Evolutionary conservation across 169 alveolate genomes (phyloP).

Genomic region (Plasmodium berghei): DNA sequence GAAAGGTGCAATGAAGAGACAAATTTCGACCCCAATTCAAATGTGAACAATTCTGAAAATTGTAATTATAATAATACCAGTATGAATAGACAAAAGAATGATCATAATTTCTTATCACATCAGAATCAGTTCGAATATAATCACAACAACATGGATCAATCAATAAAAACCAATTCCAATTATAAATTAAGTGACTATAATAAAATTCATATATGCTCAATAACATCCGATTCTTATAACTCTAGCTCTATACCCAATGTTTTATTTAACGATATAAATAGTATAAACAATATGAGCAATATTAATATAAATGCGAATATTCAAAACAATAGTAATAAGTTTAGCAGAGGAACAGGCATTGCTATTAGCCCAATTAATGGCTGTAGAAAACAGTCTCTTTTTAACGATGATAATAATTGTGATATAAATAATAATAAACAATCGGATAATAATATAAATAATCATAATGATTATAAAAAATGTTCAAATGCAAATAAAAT

Average conservation of each 20-base stretch:
- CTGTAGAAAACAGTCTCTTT: not conserved
- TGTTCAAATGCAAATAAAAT: conserved; percentile 2
- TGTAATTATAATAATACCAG: not conserved
- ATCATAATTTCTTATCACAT: not conserved
- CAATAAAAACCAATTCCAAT: not conserved
- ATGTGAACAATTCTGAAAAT: not conserved
- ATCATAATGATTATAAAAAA: not conserved
- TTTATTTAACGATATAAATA: not conserved
- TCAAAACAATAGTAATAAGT: not conserved
- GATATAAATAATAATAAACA: too few relatives aligned
- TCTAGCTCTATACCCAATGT: not conserved
- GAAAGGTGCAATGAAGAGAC: not conserved
- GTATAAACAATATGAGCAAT: conserved; percentile 17
- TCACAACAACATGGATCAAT: not conserved
- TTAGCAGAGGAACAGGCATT: not conserved
- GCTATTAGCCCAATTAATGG: not conserved
- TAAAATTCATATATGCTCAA: not conserved
- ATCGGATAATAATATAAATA: not conserved
- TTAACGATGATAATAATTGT: too few relatives aligned
- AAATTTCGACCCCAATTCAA: not conserved
- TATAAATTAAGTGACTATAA: not conserved
- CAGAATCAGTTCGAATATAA: not conserved
- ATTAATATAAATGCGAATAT: conserved; percentile 2
- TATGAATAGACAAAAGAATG: not conserved
- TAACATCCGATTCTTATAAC: not conserved